Evolutionary conservation across 148 eudicot species (phyloP), one percentile per base, ranked within the genome.

Genomic region (Vaccinium macrocarpon): DNA sequence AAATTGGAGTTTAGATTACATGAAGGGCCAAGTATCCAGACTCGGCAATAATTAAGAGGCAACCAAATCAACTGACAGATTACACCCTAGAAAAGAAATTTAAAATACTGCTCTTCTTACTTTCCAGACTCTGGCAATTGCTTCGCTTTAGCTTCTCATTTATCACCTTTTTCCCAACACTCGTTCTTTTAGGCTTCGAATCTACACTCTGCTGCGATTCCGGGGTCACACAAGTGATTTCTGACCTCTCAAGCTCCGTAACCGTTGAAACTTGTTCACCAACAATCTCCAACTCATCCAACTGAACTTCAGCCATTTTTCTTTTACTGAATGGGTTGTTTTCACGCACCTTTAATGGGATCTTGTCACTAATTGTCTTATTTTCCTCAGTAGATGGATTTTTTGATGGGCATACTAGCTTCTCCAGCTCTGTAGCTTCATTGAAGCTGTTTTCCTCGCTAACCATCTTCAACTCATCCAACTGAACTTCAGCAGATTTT

Each of bases 321-420:
- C 88, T 84, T 84, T 87, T 90, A 81, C 82, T 87, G 82, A 91
- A 93, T 7, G 96, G 94, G 82, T 92, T 92, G 82, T 92, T 91
- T 74, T 88, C 81, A 11, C 90, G 93, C 66, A 88, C 84, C 32
- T 85, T 84, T n/a, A 78, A 16, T 16, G 76, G 80, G n/a, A 76
- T 23, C 64, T 83, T 87, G 48, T 81, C 82, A 46, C 82, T 48
- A 80, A 76, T 82, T 11, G 48, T 53, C 42, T 49, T 71, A 11
- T 76, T 86, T 86, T 90, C 88, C 76, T 82, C 78, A 4, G 50
- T 32, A 4, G 81, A 18, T 27, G 57, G 70, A 46, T 23, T 25
- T 21, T 79, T 84, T 21, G 80, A 15, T 46, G 95, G 81, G 64
- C 82, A 50, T 25, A 85, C 87, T 74, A 89, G 66, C 70, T 86